These are phyloP conservation scores for Clathrus columnatus DNA, from an alignment of 768 basidiomycete genomes.

Conservation along the genomic window DNA sequence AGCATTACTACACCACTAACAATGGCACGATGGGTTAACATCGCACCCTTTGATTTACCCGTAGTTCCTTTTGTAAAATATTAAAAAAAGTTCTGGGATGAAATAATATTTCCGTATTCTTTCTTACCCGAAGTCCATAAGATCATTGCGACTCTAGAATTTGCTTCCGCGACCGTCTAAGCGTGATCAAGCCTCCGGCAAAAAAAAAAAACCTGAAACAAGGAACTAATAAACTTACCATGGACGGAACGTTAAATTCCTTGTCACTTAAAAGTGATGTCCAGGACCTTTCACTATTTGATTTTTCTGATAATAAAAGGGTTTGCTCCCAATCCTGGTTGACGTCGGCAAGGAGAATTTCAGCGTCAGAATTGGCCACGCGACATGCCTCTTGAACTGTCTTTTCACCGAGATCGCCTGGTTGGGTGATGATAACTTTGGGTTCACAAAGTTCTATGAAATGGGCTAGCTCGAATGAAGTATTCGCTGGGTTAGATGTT, in stretches of 20 bases:
- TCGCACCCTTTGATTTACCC: slow-evolving; percentile 2
- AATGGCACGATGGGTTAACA: slow-evolving; percentile 2
- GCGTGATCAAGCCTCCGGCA: neutral
- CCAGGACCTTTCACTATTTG: neutral
- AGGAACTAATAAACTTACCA: neutral
- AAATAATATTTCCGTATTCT: neutral
- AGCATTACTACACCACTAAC: neutral
- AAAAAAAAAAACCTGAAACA: neutral
- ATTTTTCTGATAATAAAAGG: neutral
- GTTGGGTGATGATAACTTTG: neutral
- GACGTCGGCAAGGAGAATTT: neutral
- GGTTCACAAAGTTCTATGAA: neutral
- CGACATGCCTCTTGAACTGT: neutral
- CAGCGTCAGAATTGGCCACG: neutral
- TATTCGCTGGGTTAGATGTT: neutral
- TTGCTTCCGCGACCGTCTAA: neutral
- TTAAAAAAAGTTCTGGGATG: neutral
- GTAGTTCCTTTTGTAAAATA: neutral
- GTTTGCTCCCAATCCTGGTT: neutral
- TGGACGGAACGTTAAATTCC: neutral
- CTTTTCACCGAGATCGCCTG: neutral
- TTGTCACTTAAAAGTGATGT: neutral
- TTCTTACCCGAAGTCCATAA: slow-evolving; percentile 2
- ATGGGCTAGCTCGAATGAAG: neutral
- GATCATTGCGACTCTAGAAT: neutral